These are phyloP conservation scores for Mycena leptocephala DNA, from an alignment of 768 basidiomycete genomes.

Conservation along the genomic window DNA sequence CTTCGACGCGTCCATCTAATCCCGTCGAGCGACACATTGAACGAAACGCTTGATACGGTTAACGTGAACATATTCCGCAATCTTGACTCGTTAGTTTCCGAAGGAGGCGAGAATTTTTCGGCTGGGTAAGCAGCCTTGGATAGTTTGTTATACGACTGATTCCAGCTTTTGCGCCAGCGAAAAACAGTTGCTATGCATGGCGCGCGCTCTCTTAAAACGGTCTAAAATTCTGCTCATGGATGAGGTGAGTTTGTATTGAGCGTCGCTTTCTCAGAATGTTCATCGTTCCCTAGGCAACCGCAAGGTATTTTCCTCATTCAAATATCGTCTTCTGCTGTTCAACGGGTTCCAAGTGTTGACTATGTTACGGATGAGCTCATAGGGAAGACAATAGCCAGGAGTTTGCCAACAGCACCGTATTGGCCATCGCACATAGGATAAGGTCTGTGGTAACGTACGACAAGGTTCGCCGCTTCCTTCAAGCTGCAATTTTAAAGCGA, in stretches of 20 bases:
- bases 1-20: conserved; percentile 88
- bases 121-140: conserved; percentile 70
- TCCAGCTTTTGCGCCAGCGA: conserved; percentile 68
- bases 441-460: conserved; percentile 89
- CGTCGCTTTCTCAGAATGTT: not conserved
- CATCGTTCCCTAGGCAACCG: conserved; percentile 68
- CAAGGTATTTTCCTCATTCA: conserved; percentile 60
- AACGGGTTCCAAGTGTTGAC: conserved; percentile 8
- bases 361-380: conserved; percentile 85
- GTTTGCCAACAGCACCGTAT: conserved; percentile 86
- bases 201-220: conserved; percentile 86
- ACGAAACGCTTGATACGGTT: conserved; percentile 62
- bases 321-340: not conserved
- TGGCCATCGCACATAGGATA: conserved; percentile 89
- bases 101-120: conserved; percentile 95
- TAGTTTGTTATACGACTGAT: not conserved
- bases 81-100: conserved; percentile 81
- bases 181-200: conserved; percentile 92
- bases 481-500: not conserved
- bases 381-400: conserved; percentile 83
- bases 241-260: conserved; percentile 70
- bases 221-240: conserved; percentile 90
- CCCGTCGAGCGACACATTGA: conserved; percentile 66
- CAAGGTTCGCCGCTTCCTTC: conserved; percentile 63
- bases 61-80: conserved; percentile 86